Base-by-base conservation (phyloP, 2,329 filamentous ascomycete species). In the Penicillium glabrum region DNA sequence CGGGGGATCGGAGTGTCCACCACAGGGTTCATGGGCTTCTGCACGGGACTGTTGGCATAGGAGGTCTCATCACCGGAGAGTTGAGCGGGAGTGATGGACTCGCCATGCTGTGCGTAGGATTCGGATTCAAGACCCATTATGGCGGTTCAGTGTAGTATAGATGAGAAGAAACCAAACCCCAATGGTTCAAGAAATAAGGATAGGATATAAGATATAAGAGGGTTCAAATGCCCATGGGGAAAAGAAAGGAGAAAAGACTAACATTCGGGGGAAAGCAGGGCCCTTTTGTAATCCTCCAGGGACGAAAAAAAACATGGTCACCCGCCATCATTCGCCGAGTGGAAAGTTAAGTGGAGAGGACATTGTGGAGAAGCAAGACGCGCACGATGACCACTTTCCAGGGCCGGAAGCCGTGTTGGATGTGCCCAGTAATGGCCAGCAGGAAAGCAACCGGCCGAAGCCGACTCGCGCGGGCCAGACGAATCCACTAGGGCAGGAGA, bases 1-100 rank as follows among this genome's bases (percentile, higher is more conserved):
- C 64, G 59, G 13, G 73, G 73, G 3, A 75, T 61, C 0, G 68
- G 67, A 1, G 68, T 70, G 51, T 75, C 67, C 35, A 73, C 59
- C 1, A 27, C 59, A 16, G 59, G 51, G 6, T 60, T 50, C 46
- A 57, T 46, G 4, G 66, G 66, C 59, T 71, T 69, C 26, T 69
- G 59, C n/a, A 57, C 51, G 2, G 55, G 57, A 31, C 49, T 64
- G 9, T 50, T 55, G 19, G 56, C 54, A 37, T 39, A 57, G 24
- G 72, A 57, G 1, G 67, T 62, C 31, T 69, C 69, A 33, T 64
- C 44, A 45, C 62, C 67, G n/a, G 67, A 64, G 41, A 67, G 51
- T 26, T 63, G 58, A 27, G 66, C 67, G 19, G 69, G 69, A 51
- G 65, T 66, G 54, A 73, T 69, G 14, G 63, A 58, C 63, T 73